Percentiles rank a stretch among this genome's conserved stretches.
phyloP scores from a whole-genome alignment of 257 asterid species.

The Lavandula angustifolia region DNA sequence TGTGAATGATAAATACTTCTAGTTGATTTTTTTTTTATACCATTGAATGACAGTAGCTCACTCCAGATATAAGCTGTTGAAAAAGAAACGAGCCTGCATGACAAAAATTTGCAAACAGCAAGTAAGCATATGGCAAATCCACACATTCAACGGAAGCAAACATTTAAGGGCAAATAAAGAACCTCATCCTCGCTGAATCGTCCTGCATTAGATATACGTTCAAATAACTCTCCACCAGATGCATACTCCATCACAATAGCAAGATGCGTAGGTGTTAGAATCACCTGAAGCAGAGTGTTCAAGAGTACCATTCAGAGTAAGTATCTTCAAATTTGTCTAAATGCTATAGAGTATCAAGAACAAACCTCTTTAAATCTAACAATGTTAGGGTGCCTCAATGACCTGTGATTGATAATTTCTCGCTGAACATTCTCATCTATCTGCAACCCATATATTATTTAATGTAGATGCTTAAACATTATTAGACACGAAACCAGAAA shows the following conservation, averaged over 20 bases:
- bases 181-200: slow-evolving; percentile 79
- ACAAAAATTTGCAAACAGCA: slow-evolving; percentile 4
- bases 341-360: slow-evolving; percentile 12
- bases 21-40: slow-evolving; percentile 24
- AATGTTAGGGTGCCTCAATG: slow-evolving; percentile 69
- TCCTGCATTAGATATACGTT: slow-evolving; percentile 64
- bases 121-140: slow-evolving; percentile 8
- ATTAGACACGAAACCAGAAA: not conserved
- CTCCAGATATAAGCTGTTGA: slow-evolving; percentile 46
- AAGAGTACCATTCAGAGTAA: slow-evolving; percentile 18
- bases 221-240: slow-evolving; percentile 76
- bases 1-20: slow-evolving; percentile 8
- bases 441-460: slow-evolving; percentile 40
- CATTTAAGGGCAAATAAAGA: slow-evolving; percentile 16
- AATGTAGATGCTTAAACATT: slow-evolving; percentile 1
- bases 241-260: slow-evolving; percentile 87
- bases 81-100: slow-evolving; percentile 70
- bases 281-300: slow-evolving; percentile 47
- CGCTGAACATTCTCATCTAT: slow-evolving; percentile 73
- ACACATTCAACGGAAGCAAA: not conserved
- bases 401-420: slow-evolving; percentile 72
- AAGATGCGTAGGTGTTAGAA: slow-evolving; percentile 71
- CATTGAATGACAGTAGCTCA: slow-evolving; percentile 42
- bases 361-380: slow-evolving; percentile 70
- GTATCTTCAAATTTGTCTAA: not conserved